Evolutionary conservation across 768 basidiomycete species (phyloP).

Genomic region (Tylopilus subfusipes): DNA sequence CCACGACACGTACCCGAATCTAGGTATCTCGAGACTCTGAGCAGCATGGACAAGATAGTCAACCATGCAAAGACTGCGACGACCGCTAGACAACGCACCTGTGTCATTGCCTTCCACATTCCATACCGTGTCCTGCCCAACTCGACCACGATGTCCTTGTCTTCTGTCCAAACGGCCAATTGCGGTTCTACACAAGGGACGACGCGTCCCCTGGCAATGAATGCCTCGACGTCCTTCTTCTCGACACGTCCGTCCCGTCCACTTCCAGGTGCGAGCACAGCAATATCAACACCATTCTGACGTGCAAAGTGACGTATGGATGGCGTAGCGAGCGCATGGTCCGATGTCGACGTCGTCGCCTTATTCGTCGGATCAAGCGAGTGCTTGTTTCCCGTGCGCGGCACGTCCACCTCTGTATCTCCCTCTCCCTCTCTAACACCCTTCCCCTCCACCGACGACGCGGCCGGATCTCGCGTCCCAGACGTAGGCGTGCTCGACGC

Average conservation of each 20-base stretch:
- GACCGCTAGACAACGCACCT: constrained; percentile 41
- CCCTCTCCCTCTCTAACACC: background rate
- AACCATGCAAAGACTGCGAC: background rate
- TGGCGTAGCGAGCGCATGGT: constrained; percentile 63
- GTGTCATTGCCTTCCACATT: constrained; percentile 91
- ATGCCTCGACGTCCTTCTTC: constrained; percentile 68
- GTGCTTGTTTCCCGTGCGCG: constrained; percentile 36
- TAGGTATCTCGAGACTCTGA: constrained; percentile 81
- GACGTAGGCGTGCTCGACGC: background rate
- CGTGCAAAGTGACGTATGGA: constrained; percentile 77
- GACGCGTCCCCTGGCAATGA: constrained; percentile 33
- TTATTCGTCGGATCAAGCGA: constrained; percentile 60
- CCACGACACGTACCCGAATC: constrained; percentile 60
- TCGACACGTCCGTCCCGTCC: constrained; percentile 75
- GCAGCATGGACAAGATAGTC: background rate
- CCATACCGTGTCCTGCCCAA: constrained; percentile 72
- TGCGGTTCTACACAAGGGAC: background rate
- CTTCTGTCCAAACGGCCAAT: background rate
- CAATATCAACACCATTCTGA: constrained; percentile 59
- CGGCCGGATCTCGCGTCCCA: constrained; percentile 15
- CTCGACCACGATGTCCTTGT: constrained; percentile 59
- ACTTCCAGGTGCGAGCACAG: constrained; percentile 56
- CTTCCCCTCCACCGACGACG: background rate
- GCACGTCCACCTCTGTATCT: background rate
- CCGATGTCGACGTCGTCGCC: constrained; percentile 11